Base-by-base conservation (phyloP, 352 stramenopile species). In the Pythium sp. region DNA sequence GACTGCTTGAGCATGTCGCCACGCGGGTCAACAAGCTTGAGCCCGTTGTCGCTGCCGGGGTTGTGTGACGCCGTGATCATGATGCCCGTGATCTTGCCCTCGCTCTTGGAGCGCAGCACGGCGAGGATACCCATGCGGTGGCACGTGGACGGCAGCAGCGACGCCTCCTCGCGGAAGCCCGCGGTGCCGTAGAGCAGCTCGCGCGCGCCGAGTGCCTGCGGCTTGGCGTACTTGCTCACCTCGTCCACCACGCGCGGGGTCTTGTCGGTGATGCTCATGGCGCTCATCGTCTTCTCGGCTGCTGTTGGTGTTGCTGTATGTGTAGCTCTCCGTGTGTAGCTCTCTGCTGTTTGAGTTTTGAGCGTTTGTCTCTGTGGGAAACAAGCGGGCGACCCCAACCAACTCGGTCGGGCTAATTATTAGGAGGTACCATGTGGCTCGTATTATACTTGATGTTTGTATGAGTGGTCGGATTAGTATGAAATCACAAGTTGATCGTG, bases 11-110 rank as follows among this genome's bases (percentile, higher is more conserved):
- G 84, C 94, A 98, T 98, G 41, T 95, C 91, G 63, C 95, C 95
- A 68, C 87, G 82, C n/a, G 92, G 79, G 79, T 98, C 95, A 5
- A 98, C 83, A 67, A 98, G 81, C 84, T 98, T 98, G 64, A 98
- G 76, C 2, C 95, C 95, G 62, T 98, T 98, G 83, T 98, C 95
- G n/a, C 59, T 69, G 34, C 81, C 83, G 12, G 73, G 69, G 75
- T 98, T 98, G 85, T 98, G 95, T 63, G 92, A 98, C 11, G 95
- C 95, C 55, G 95, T 98, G 65, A 98, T 92, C 94, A 98, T 98
- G 30, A 98, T 70, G 36, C 94, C 95, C 55, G 94, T 84, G 73
- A 92, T 93, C 77, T 93, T 92, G 55, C 80, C 83, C 68, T 79
- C 72, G 70, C 78, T 89, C 73, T 91, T 92, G 69, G 86, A 93